Percentiles rank a stretch among this genome's conserved stretches.
Conservation (phyloP, 257 asterid species). For the Petunia axillaris region DNA sequence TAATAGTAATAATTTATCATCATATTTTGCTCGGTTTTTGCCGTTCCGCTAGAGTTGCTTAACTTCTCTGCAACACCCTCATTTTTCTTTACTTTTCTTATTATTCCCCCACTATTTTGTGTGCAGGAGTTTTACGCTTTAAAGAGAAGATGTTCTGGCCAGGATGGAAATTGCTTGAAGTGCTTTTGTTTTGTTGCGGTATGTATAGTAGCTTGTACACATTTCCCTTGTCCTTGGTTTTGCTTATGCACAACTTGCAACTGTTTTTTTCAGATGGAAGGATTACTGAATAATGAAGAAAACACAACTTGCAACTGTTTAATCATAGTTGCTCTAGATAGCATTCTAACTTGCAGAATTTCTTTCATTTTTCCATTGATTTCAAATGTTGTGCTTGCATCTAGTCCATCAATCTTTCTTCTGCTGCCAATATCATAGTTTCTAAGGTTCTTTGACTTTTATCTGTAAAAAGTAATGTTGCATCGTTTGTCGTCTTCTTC, state of each 20-base stretch:
- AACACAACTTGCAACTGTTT: background rate
- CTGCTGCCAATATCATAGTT: background rate
- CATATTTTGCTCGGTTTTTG: background rate
- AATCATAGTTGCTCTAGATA: slow-evolving; percentile 5
- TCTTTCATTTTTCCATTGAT: background rate
- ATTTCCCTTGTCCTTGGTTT: background rate
- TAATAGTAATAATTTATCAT: background rate
- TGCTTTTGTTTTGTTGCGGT: slow-evolving; percentile 92
- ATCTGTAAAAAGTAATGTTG: background rate
- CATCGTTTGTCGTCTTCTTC: no score
- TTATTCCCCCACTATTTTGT: slow-evolving; percentile 27
- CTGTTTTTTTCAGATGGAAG: background rate
- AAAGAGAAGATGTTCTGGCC: slow-evolving; percentile 79
- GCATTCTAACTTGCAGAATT: background rate
- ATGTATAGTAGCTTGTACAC: slow-evolving; percentile 35
- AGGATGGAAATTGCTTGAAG: slow-evolving; percentile 76
- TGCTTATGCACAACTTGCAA: background rate
- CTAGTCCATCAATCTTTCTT: background rate
- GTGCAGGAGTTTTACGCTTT: slow-evolving; percentile 87
- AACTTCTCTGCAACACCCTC: background rate
- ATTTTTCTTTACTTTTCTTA: slow-evolving; percentile 25
- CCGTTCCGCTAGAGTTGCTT: background rate
- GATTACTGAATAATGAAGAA: no score
- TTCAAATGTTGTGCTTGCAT: background rate
- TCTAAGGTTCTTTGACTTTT: background rate